Evolutionary conservation across 2,329 filamentous ascomycete species (phyloP), one percentile per base, ranked within the genome.

Genomic region (Monosporascus sp.): DNA sequence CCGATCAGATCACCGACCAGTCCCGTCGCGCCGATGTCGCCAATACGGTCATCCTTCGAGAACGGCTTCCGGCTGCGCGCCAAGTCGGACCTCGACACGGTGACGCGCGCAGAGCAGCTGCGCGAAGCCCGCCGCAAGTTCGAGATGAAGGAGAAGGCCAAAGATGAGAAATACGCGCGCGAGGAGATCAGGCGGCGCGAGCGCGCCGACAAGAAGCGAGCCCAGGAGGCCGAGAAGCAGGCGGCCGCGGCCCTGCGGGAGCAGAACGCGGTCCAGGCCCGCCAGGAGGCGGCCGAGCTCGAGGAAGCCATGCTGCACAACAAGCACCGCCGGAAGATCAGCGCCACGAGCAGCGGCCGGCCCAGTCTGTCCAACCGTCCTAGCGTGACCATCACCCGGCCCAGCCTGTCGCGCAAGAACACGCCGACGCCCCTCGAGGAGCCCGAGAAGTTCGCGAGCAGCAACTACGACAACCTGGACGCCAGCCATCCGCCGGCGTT

Each of bases 111-210:
- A 49, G 81, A 84, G 56, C 79, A 82, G 43, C 79, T 87, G 37
- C 77, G 80, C 45, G 78, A 80, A 61, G 83, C 82, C 4, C 81
- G 84, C 51, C 80, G 80, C 60, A 83, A 81, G 62, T 86, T 86
- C 57, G 77, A 84, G 63, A 79, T 83, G 63, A 82, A 80, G 64
- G 82, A 87, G 66, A 74, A 74, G 17, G 72, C 72, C 51, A 86
- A 86, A 68, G 78, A 85, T 37, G 82, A 85, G 63, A 85, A 84
- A 63, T 81, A 81, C 48, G 81, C 79, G 17, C 78, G 78, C 14
- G 80, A 84, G 59, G 77, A 84, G 70, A 74, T 79, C 53, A 76
- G 75, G 57, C 82, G 79, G 55, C 76, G 78, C 37, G 82, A 85
- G 64, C 81, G 81, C 47, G 76, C 76, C n/a, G 78, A 81, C 52